Conservation (phyloP, 352 stramenopile species). For the Globisporangium rhizosaccharum region DNA sequence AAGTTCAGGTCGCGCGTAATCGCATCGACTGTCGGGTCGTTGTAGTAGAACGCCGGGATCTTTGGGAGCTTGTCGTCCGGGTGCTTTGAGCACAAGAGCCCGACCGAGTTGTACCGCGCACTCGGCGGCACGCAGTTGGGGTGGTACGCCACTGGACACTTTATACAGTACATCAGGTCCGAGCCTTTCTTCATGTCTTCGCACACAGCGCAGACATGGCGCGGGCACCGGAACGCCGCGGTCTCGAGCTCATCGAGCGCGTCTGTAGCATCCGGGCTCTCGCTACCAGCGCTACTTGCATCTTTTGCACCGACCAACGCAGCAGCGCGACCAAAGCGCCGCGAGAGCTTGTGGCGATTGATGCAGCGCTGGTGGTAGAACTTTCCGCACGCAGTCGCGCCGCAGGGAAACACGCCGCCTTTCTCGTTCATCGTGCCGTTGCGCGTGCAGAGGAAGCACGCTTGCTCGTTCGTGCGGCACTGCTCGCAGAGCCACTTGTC, state of each 20-base stretch:
- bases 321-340: slow-evolving; percentile 26
- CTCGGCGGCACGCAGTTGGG: slow-evolving; percentile 89
- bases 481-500: slow-evolving; percentile 89
- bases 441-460: slow-evolving; percentile 85
- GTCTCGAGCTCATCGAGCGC: slow-evolving; percentile 50
- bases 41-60: slow-evolving; percentile 70
- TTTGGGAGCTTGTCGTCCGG: slow-evolving; percentile 61
- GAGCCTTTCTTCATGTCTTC: slow-evolving; percentile 67
- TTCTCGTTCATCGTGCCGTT: slow-evolving; percentile 88
- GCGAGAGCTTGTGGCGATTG: slow-evolving; percentile 52
- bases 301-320: background rate
- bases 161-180: slow-evolving; percentile 88
- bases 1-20: slow-evolving; percentile 76
- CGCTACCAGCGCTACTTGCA: slow-evolving; percentile 6
- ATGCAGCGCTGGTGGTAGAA: slow-evolving; percentile 85
- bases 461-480: slow-evolving; percentile 83
- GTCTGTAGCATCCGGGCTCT: slow-evolving; percentile 21
- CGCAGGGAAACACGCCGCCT: slow-evolving; percentile 74
- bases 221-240: slow-evolving; percentile 85
- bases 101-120: slow-evolving; percentile 90
- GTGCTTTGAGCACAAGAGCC: slow-evolving; percentile 89
- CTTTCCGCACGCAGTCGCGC: slow-evolving; percentile 59
- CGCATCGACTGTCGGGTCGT: slow-evolving; percentile 51
- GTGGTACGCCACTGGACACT: slow-evolving; percentile 91
- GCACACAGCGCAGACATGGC: slow-evolving; percentile 78